Evolutionary conservation across 805 yeast species (phyloP), one percentile per base, ranked within the genome.

Genomic region (Kregervanrija delftensis): DNA sequence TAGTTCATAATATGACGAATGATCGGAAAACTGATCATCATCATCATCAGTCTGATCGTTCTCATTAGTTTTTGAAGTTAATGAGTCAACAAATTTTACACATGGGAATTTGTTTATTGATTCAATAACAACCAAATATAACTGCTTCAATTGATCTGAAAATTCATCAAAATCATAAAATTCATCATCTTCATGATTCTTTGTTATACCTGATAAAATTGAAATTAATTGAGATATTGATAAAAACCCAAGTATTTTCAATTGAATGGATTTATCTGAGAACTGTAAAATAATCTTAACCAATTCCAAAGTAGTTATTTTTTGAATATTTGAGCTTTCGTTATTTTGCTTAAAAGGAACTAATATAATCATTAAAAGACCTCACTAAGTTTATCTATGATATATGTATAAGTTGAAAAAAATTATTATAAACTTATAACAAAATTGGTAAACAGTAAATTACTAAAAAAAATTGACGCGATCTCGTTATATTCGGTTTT

Each of bases 61-160:
- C 9, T 43, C 34, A 11, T 11, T 33, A 8, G 12, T 8, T 14
- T 11, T 30, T n/a, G 44, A 31, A 14, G 30, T 13, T 11, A 40
- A 31, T n/a, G 40, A 17, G n/a, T 46, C 47, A 22, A 47, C 48
- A n/a, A 47, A 39, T 37, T 38, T 43, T 8, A 46, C 44, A 35
- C 49, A 46, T 3, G 48, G 37, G 22, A 42, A 33, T 4, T 15
- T 15, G 11, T 45, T 45, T 1, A 45, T 22, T 3, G 39, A 42
- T 11, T 45, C 48, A 22, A 45, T 33, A 8, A 45, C 34, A 35
- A 38, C 42, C 8, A 31, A 5, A 42, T 45, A 45, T 8, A 41
- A 8, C 12, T 32, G 35, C 15, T 41, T 30, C 8, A 22, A 12
- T 17, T 39, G 11, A 6, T 16, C 39, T 8, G n/a, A 30, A 10